These are phyloP conservation scores for Alternaria ventricosa DNA, from an alignment of 2,329 filamentous ascomycete genomes.

Conservation along the genomic window DNA sequence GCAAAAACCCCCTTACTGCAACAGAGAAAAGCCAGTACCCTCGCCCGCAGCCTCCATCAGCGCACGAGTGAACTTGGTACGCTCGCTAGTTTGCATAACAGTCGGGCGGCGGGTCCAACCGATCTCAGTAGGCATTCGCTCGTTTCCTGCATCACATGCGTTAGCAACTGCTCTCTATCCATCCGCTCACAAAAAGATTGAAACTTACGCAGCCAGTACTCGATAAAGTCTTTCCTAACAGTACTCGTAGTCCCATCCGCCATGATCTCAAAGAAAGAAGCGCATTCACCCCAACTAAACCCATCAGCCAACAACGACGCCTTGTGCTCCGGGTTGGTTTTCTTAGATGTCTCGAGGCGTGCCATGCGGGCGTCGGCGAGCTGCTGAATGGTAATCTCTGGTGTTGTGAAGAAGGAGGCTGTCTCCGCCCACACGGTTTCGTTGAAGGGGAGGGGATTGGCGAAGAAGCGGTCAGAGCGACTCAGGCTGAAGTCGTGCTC, in stretches of 20 bases:
- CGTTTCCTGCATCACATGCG: neutral
- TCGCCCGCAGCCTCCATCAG: constrained; percentile 12
- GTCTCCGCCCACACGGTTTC: constrained; percentile 12
- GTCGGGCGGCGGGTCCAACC: constrained; percentile 11
- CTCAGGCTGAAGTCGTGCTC: constrained; percentile 14
- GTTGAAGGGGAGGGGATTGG: constrained; percentile 11
- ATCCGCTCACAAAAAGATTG: neutral
- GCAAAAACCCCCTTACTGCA: neutral
- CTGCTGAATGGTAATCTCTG: constrained; percentile 8
- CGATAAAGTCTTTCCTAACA: constrained; percentile 14
- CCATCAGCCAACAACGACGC: constrained; percentile 1
- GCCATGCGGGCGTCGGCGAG: neutral
- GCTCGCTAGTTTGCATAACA: constrained; percentile 14
- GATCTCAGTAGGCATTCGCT: constrained; percentile 11
- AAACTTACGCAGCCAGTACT: constrained; percentile 13
- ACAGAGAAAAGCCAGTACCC: neutral
- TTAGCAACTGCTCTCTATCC: neutral
- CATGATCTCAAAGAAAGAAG: constrained; percentile 14
- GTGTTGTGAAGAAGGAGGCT: constrained; percentile 6
- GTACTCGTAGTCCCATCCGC: constrained; percentile 10
- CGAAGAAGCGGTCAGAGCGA: constrained; percentile 11
- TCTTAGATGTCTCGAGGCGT: constrained; percentile 6
- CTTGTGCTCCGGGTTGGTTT: constrained; percentile 12
- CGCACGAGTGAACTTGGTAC: constrained; percentile 8
- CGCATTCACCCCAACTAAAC: constrained; percentile 14